Base-by-base conservation (phyloP, 2,329 filamentous ascomycete species). In the Aspergillus alliaceus region DNA sequence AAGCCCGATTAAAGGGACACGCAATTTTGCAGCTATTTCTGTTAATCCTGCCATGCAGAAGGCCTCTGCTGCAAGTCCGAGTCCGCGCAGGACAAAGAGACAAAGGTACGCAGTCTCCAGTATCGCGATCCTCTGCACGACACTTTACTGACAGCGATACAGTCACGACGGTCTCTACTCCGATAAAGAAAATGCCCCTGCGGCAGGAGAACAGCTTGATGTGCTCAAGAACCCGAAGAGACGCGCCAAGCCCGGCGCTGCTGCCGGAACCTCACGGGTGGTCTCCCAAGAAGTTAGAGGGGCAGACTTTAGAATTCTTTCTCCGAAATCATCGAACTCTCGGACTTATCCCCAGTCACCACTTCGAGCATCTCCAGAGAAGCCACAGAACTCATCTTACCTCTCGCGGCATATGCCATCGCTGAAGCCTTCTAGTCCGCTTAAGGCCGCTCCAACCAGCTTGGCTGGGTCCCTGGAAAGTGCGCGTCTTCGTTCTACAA, bases 251-350 rank as follows among this genome's bases (percentile, higher is more conserved):
- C 73, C 75, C 11, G 73, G 75, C 20, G 60, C 69, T 25, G 72
- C 71, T 37, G 70, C 69, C 34, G 70, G 72, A 27, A 66, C 73
- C 37, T 72, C 75, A 11, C 78, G 75, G 56, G 74, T 70, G 53
- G 75, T 69, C 55, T 79, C 75, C 20, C 77, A 76, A 57, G 79
- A 60, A 66, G 75, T 64, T 69, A 75, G 65, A 67, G 79, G 61
- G 67, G 78, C 62, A 73, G 84, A 59, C 76, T 81, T 50, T 82
- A 89, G 72, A 24, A 83, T 96, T 35, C 80, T 96, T 2, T 96
- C 92, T 1, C 91, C 91, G 2, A 89, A 90, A 52, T 93, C 90
- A 0, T 88, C 89, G 57, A 96, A 96, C 69, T 89, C 90, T 6
- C 86, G 90, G 51, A 82, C 89, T 15, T 78, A 84, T 22, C 84